Evolutionary conservation across 768 basidiomycete genomes (phyloP), one percentile per base, ranked within the genome.

Genomic region (Amanita rubescens): DNA sequence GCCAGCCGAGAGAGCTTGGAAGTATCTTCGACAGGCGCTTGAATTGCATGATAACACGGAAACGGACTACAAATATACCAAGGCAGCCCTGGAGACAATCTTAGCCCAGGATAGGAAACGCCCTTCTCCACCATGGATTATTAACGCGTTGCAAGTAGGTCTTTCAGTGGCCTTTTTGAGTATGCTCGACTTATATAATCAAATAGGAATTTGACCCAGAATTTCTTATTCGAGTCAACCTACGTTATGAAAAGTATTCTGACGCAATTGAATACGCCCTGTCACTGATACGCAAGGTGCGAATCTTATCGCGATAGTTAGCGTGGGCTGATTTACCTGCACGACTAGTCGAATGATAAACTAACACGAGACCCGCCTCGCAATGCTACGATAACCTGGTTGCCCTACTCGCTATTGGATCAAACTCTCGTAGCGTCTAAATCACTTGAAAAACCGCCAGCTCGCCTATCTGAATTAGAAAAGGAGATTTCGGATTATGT

Each of bases 381-480:
- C 62, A 73, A 75, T 35, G 78, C 87, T 2, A 78, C 75, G 32
- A 64, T 77, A 50, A 86, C 86, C 3, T 92, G 89, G 85, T 71
- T 92, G 35, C 91, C 91, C 12, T 93, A 93, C 62, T 80, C 82
- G 46, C 75, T 93, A 51, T 79, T 94, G 57, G 91, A 94, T 67
- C 85, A 90, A 67, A 85, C 93, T 33, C 74, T 93, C 25, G 74
- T 75, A 20, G 82, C 84, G 12, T 80, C 84, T 9, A 75, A 77
- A 55, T 68, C 75, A 7, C 76, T 79, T 60, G 72, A 75, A 33
- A 73, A 75, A 34, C 63, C 80, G 48, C 76, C 80, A 19, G 54
- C 75, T 11, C 73, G 72, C 39, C 71, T 82, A 44, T 65, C 72
- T 30, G 75, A 78, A 56, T 67, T 91, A 55, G 77, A 80, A 55